Percentiles rank a stretch among this genome's conserved stretches.
phyloP scores from a whole-genome alignment of 345 rosid genomes.

The Stellera chamaejasme region DNA sequence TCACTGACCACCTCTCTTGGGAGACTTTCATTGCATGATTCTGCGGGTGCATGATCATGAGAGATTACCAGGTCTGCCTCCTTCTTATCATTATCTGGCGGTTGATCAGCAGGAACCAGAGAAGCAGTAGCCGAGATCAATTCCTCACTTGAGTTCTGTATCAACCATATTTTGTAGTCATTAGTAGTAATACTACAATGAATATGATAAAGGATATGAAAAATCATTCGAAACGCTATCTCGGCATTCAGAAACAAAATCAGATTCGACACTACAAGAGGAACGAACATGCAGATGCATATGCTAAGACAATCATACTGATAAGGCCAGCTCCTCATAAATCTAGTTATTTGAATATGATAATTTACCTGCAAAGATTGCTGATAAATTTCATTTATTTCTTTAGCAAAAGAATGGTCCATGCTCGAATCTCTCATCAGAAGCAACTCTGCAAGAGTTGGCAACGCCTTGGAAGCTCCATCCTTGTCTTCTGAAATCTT shows the following conservation, averaged over 20 bases:
- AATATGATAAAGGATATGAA: too few relatives aligned
- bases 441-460: slow-evolving; percentile 42
- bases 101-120: slow-evolving; percentile 12
- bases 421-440: slow-evolving; percentile 21
- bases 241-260: too few relatives aligned
- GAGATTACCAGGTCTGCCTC: slow-evolving; percentile 7
- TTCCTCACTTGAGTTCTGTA: slow-evolving; percentile 1
- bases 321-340: too few relatives aligned
- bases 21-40: slow-evolving; percentile 13
- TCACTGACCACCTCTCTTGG: slow-evolving; percentile 14
- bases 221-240: too few relatives aligned
- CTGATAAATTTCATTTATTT: slow-evolving; percentile 17
- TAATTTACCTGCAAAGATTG: slow-evolving; percentile 30
- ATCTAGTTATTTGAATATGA: background rate
- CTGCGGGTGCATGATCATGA: slow-evolving; percentile 12
- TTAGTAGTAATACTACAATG: background rate
- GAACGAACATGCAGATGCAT: too few relatives aligned
- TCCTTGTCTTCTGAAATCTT: slow-evolving; percentile 1
- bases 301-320: too few relatives aligned
- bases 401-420: slow-evolving; percentile 12
- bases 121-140: slow-evolving; percentile 2
- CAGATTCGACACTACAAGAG: too few relatives aligned
- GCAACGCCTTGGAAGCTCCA: slow-evolving; percentile 13
- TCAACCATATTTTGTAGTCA: too few relatives aligned
- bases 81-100: slow-evolving; percentile 6